A percentile compares a stretch with the other conserved stretches of the same genome.
phyloP scores from a whole-genome alignment of 257 asterid genomes.

The Jasminum sambac region DNA sequence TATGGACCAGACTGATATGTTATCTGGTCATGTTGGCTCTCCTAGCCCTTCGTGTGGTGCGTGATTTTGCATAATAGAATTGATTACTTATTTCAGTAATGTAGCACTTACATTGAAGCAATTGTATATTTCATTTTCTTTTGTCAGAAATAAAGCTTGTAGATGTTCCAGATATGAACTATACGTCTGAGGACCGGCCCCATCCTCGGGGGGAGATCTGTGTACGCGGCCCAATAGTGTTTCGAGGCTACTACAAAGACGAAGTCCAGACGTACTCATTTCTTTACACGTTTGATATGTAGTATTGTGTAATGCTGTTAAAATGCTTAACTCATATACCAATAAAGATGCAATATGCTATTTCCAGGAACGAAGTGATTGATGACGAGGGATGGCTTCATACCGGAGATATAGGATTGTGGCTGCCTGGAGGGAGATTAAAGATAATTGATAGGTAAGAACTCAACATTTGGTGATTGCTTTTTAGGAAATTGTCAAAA shows the following conservation, averaged over 20 bases:
- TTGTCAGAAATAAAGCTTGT: constrained; percentile 68
- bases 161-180: constrained; percentile 84
- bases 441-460: constrained; percentile 76
- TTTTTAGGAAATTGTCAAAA: not conserved
- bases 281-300: not conserved
- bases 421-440: constrained; percentile 79
- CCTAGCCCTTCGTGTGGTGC: constrained; percentile 77
- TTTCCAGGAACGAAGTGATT: constrained; percentile 63
- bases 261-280: constrained; percentile 55
- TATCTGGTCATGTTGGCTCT: constrained; percentile 77
- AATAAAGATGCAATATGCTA: constrained; percentile 4
- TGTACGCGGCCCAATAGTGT: constrained; percentile 72
- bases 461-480: not conserved
- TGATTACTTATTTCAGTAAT: not conserved
- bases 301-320: not conserved
- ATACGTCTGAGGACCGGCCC: constrained; percentile 70
- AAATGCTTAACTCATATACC: not conserved
- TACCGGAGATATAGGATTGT: constrained; percentile 81
- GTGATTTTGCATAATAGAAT: constrained; percentile 17
- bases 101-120: not conserved
- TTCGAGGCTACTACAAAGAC: constrained; percentile 76
- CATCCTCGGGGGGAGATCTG: constrained; percentile 90
- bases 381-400: constrained; percentile 80
- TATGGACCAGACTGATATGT: constrained; percentile 59
- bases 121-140: not conserved